Evolutionary conservation across 2,329 filamentous ascomycete genomes (phyloP).

Genomic region (Sclerotinia spermophila): DNA sequence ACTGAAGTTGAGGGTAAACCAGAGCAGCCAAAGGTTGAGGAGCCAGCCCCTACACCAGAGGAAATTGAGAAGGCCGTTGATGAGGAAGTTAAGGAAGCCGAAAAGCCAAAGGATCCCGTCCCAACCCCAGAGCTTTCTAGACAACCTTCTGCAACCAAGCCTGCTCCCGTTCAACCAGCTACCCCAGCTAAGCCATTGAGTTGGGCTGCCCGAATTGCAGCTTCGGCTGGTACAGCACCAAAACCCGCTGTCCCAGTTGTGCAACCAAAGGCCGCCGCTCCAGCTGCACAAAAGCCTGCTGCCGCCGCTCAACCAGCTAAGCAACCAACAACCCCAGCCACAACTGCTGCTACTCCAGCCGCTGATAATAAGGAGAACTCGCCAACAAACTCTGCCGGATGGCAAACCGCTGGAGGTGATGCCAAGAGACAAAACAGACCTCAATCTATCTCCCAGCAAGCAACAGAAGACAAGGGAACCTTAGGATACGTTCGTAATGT

Average conservation of each 20-base stretch:
- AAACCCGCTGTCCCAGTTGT: slow-evolving; percentile 53
- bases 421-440: slow-evolving; percentile 79
- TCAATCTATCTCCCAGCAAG: slow-evolving; percentile 56
- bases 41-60: slow-evolving; percentile 42
- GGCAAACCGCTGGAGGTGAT: slow-evolving; percentile 78
- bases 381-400: slow-evolving; percentile 51
- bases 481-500: slow-evolving; percentile 96
- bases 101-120: slow-evolving; percentile 64
- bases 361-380: slow-evolving; percentile 37
- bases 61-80: slow-evolving; percentile 51
- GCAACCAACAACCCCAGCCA: slow-evolving; percentile 28
- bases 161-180: slow-evolving; percentile 42
- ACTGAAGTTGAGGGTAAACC: slow-evolving; percentile 38
- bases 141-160: slow-evolving; percentile 45
- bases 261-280: slow-evolving; percentile 52
- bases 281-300: slow-evolving; percentile 47
- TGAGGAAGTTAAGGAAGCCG: slow-evolving; percentile 53
- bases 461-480: slow-evolving; percentile 68
- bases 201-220: slow-evolving; percentile 69
- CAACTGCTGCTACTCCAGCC: slow-evolving; percentile 48
- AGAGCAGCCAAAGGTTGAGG: slow-evolving; percentile 35
- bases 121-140: slow-evolving; percentile 45
- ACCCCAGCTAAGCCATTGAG: slow-evolving; percentile 58
- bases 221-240: slow-evolving; percentile 49
- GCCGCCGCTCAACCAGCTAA: slow-evolving; percentile 38